Evolutionary conservation across 192 early-diverging fungal genomes (phyloP), one percentile per base, ranked within the genome.

Genomic region (Coemansia brasiliensis): DNA sequence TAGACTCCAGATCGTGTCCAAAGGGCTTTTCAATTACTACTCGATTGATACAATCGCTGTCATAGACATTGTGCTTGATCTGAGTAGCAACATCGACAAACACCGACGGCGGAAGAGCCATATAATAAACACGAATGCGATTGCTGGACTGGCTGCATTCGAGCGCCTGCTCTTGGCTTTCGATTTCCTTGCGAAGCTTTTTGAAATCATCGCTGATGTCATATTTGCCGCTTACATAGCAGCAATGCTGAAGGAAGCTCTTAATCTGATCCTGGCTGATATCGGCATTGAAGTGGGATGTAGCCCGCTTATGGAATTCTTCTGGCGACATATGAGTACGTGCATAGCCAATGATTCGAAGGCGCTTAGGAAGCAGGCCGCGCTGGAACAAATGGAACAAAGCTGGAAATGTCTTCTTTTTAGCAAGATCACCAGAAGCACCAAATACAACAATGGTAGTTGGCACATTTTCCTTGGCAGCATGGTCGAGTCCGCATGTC

Each of bases 11-110:
- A 65, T 98, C 96, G 72, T 88, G 88, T 7, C 96, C 96, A 82
- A 98, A 98, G 3, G 96, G 96, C 84, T 98, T 98, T 63, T 98
- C 96, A 21, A 98, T 91, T 63, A 98, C 86, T 56, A 98, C 61
- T 20, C 96, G 88, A 74, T 93, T 94, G 22, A 79, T 74, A 27
- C 85, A 88, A 10, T 66, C 76, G 27, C 62, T 67, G 3, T 79
- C 74, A 52, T 96, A 93, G 16, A 84, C 84, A 52, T 89, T 78
- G 37, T 82, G 69, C 56, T 84, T 86, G 53, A 98, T 72, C 48
- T 88, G 86, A 15, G 66, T 69, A 37, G 89, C 86, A 1, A 96
- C 96, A 5, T 87, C 83, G 46, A 94, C 85, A 80, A 98, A 98
- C 17, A 96, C 94, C 15, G 90, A 91, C 15, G 96, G 96, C 41